Conservation (phyloP, 2,329 filamentous ascomycete species). For the Coniochaeta sp. region DNA sequence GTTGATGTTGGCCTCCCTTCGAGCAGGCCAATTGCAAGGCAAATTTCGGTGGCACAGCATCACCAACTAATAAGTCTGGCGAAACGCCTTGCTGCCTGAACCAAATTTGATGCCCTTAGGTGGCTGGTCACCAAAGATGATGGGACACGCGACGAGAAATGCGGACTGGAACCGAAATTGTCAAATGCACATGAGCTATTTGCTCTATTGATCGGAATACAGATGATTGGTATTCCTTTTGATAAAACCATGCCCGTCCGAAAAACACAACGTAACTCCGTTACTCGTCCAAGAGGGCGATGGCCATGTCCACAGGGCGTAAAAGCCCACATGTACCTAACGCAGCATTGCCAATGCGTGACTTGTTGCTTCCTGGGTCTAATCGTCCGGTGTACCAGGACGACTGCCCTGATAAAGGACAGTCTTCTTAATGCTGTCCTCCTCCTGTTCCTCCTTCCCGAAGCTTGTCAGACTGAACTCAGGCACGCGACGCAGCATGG, state of each 20-base stretch:
- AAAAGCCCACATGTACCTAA: no score
- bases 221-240: slow-evolving; percentile 1
- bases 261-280: neutral
- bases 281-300: neutral
- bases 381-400: slow-evolving; percentile 21
- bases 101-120: neutral
- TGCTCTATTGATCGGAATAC: neutral
- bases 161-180: neutral
- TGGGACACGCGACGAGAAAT: neutral
- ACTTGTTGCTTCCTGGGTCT: slow-evolving; percentile 11
- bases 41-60: neutral
- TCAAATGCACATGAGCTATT: neutral
- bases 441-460: slow-evolving; percentile 36
- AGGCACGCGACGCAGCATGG: slow-evolving; percentile 29
- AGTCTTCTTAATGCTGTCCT: slow-evolving; percentile 25
- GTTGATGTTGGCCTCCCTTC: neutral
- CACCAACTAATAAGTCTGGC: neutral
- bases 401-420: slow-evolving; percentile 25
- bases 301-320: neutral
- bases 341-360: neutral
- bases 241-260: slow-evolving; percentile 10
- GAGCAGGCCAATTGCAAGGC: neutral
- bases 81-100: neutral
- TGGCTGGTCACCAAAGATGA: neutral
- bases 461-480: slow-evolving; percentile 54